Evolutionary conservation across 805 yeast genomes (phyloP), one percentile per base, ranked within the genome.

Genomic region (Saccharomyces kudriavzevii): DNA sequence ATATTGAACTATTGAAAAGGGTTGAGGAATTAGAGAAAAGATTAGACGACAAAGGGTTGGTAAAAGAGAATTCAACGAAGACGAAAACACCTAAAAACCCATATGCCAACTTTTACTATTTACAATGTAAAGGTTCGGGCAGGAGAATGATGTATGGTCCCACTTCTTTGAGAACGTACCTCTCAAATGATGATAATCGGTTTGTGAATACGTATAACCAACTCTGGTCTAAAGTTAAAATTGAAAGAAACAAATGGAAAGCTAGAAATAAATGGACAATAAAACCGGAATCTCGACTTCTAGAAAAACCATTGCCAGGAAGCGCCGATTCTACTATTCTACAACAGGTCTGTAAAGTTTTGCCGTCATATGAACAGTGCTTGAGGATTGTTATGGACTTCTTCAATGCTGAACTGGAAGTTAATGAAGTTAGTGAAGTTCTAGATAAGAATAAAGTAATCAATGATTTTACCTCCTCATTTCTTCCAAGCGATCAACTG

Each of bases 81-180:
- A 35, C 24, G 24, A 35, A 17, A 17, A 17, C 24, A 35, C 13
- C 24, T 29, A 22, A 45, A 17, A 60, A 58, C 49, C 58, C 59
- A 20, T 47, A 57, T 6, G 52, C 57, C 24, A 45, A 59, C 35
- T 51, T 52, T 25, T 49, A 55, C 45, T 55, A 31, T 50, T 10
- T 64, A 4, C 61, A 62, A 50, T 28, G 49, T 3, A 61, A 66
- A 51, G 40, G 56, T 6, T 49, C 57, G 27, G 70, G 64, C 5
- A 58, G 71, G 47, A 52, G 54, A 2, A 53, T 61, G 1, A 24
- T 58, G n/a, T 66, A 56, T 57, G 73, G 73, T 0, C 66, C 71
- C 8, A 70, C 73, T 1, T 60, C 70, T 4, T 26, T 60, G 20
- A 58, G 65, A 43, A 58, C 64, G 1, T 52, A 56, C 49, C 31